These are phyloP conservation scores for Singerocomus rubriflavus DNA, from an alignment of 1,284 basidiomycete species.

Conservation along the genomic window DNA sequence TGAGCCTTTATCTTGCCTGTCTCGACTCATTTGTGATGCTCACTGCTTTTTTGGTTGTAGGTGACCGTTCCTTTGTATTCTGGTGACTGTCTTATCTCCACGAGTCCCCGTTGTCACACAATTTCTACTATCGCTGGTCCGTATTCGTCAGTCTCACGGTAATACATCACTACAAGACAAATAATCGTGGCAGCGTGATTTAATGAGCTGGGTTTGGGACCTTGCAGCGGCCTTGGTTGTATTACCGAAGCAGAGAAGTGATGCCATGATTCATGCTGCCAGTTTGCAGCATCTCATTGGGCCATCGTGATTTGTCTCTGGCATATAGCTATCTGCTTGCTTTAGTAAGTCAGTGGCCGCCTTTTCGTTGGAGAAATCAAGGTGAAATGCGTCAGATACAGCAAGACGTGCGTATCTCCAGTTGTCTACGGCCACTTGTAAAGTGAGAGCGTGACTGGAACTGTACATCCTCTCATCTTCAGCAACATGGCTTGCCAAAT, in stretches of 20 bases:
- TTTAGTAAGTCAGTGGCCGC: neutral
- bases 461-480: neutral
- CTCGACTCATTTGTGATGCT: constrained; percentile 7
- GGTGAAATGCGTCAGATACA: too few relatives aligned
- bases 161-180: constrained; percentile 4
- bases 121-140: neutral
- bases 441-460: too few relatives aligned
- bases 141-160: neutral
- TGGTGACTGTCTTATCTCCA: neutral
- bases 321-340: neutral
- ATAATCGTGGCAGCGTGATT: constrained; percentile 9
- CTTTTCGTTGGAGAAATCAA: too few relatives aligned
- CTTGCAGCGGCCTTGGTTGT: neutral
- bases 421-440: too few relatives aligned
- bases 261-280: constrained; percentile 1
- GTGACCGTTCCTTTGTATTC: neutral
- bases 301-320: neutral
- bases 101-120: constrained; percentile 2
- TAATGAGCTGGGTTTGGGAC: constrained; percentile 5
- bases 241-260: neutral
- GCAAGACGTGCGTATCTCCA: too few relatives aligned
- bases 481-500: neutral
- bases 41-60: constrained; percentile 13
- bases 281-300: constrained; percentile 4
- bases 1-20: constrained; percentile 25